Evolutionary conservation across 163 green algal species (phyloP), one percentile per base, ranked within the genome.

Genomic region (Trebouxia gelatinosa): DNA sequence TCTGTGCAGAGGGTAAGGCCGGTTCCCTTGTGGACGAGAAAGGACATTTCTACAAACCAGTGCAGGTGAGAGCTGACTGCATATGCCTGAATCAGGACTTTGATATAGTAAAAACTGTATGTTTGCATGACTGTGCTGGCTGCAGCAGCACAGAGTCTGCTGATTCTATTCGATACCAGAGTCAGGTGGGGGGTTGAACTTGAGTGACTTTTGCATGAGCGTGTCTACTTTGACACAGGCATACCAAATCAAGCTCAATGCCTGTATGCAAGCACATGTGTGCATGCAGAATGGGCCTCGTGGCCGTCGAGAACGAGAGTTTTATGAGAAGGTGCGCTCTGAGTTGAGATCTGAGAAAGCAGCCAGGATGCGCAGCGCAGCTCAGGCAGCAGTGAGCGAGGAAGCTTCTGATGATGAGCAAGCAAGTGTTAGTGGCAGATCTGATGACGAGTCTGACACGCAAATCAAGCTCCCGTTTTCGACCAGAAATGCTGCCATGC

Each of bases 11-110:
- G 71, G 87, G 87, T 43, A 91, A 91, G 37, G 87, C 85, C n/a
- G 87, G 87, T 6, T 89, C 81, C 0, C 65, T 90, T 0, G 82
- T 91, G 0, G 87, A 91, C 31, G 84, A 90, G 39, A 39, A 59
- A 16, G 87, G 87, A 16, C 85, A 89, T 57, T 91, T 91, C 40
- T 91, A 91, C 78, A 91, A 91, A 74, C 87, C 87, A 19, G 61
- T 91, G 26, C 81, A 85, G 80, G 80, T 85, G 29, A 66, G 29
- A n/a, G n/a, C n/a, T n/a, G n/a, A n/a, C n/a, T n/a, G n/a, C n/a
- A n/a, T n/a, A n/a, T n/a, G n/a, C n/a, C n/a, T n/a, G n/a, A n/a
- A n/a, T n/a, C n/a, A n/a, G n/a, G n/a, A n/a, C n/a, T n/a, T n/a
- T n/a, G n/a, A n/a, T n/a, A n/a, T n/a, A n/a, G n/a, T n/a, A n/a